Conservation (phyloP, 1,139 yeast genomes). For the Suhomyces taliae region DNA sequence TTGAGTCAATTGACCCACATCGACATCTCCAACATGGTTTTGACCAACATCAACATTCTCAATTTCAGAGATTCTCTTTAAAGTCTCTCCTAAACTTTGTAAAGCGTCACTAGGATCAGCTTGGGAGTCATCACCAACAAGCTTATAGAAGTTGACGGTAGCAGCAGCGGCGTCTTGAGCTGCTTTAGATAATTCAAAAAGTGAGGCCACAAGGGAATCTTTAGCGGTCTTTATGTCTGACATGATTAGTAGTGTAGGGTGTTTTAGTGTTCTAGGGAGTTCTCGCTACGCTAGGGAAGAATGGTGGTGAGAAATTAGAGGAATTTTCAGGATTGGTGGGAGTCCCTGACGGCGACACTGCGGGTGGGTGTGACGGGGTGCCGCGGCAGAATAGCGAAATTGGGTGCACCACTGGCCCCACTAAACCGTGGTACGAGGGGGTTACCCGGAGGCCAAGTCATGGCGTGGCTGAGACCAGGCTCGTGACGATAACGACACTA, state of each 20-base stretch:
- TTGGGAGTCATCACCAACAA: conserved; percentile 36
- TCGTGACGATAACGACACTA: no score
- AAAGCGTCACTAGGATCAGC: conserved; percentile 30
- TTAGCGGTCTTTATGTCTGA: conserved; percentile 41
- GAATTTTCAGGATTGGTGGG: conserved; percentile 3
- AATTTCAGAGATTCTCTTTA: conserved; percentile 13
- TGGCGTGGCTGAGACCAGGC: not conserved
- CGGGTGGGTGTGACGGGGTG: conserved; percentile 1
- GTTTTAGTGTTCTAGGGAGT: not conserved
- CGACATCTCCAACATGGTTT: conserved; percentile 14
- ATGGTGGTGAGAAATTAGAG: conserved; percentile 7
- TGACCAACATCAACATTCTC: conserved; percentile 17
- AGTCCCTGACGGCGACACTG: not conserved
- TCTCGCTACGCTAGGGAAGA: conserved; percentile 7
- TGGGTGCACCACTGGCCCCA: not conserved
- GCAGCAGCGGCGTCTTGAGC: conserved; percentile 81
- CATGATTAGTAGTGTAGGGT: conserved; percentile 19
- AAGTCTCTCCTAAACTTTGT: conserved; percentile 29
- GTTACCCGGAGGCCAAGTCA: conserved; percentile 6
- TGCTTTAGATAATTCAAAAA: conserved; percentile 76
- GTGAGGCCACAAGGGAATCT: conserved; percentile 67
- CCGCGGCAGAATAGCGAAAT: not conserved
- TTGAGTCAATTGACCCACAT: conserved; percentile 15
- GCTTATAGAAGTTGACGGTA: conserved; percentile 70
- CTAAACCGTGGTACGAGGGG: conserved; percentile 7